These are phyloP conservation scores for Globisporangium apiculatum DNA, from an alignment of 352 stramenopile genomes.

Conservation along the genomic window DNA sequence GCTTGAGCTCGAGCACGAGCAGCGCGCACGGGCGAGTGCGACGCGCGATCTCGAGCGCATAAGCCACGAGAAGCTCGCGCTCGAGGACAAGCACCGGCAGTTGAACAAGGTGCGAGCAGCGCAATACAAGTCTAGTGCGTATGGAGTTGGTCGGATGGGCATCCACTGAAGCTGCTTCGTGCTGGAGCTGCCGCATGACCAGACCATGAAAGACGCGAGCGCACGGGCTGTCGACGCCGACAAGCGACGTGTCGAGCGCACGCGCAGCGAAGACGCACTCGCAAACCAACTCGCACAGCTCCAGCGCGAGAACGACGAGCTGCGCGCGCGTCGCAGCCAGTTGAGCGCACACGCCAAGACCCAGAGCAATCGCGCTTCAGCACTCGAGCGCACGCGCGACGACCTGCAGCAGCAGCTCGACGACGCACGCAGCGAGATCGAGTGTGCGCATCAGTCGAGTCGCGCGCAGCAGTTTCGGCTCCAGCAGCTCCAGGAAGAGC, in stretches of 20 bases:
- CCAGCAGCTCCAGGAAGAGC: constrained; percentile 65
- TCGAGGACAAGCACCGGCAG: constrained; percentile 38
- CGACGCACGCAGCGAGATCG: constrained; percentile 34
- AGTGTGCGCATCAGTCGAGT: constrained; percentile 37
- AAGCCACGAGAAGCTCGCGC: constrained; percentile 26
- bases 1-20: constrained; percentile 9
- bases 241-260: constrained; percentile 26
- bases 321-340: constrained; percentile 34
- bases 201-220: constrained; percentile 39
- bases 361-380: constrained; percentile 20
- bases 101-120: constrained; percentile 22
- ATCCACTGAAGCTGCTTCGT: too few species aligned
- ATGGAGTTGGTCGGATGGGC: too few species aligned
- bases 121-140: too few species aligned
- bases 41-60: constrained; percentile 12
- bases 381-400: constrained; percentile 28
- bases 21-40: constrained; percentile 7
- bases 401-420: constrained; percentile 27
- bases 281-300: constrained; percentile 31
- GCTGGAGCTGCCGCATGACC: too few species aligned
- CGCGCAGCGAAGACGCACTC: constrained; percentile 29
- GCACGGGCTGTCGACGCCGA: constrained; percentile 32
- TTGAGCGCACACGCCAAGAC: constrained; percentile 40
- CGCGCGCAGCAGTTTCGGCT: constrained; percentile 56
- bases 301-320: constrained; percentile 49